These are phyloP conservation scores for Ligustrum vulgare DNA, from an alignment of 257 asterid genomes.

Conservation along the genomic window DNA sequence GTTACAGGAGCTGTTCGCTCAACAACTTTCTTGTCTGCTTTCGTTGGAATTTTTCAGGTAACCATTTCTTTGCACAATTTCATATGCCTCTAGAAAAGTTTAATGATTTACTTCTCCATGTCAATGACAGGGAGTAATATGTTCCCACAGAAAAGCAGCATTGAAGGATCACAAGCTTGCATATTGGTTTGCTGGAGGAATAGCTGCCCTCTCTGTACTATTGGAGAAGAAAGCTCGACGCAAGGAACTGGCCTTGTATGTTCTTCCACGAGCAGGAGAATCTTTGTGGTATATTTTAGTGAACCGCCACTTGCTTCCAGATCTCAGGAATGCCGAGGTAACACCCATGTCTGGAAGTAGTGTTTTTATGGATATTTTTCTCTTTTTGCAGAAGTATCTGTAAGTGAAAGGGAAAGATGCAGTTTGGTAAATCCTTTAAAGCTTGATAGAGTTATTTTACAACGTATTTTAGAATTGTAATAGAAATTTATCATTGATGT, in stretches of 20 bases:
- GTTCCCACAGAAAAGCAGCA: slow-evolving; percentile 86
- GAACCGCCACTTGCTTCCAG: slow-evolving; percentile 85
- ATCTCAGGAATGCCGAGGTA: slow-evolving; percentile 91
- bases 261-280: slow-evolving; percentile 98
- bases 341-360: slow-evolving; percentile 11
- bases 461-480: too few relatives aligned
- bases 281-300: slow-evolving; percentile 93
- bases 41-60: slow-evolving; percentile 98
- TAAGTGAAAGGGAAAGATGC: too few relatives aligned
- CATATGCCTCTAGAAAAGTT: slow-evolving; percentile 21
- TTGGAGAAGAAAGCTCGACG: slow-evolving; percentile 98
- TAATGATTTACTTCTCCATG: slow-evolving; percentile 40
- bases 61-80: slow-evolving; percentile 15
- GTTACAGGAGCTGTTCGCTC: slow-evolving; percentile 89
- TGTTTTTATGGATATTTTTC: not conserved
- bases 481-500: too few relatives aligned
- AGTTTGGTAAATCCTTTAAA: too few relatives aligned
- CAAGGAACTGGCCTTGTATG: slow-evolving; percentile 88
- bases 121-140: slow-evolving; percentile 75
- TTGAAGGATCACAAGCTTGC: slow-evolving; percentile 91
- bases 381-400: not conserved
- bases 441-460: too few relatives aligned
- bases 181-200: slow-evolving; percentile 90
- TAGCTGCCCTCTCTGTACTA: slow-evolving; percentile 87
- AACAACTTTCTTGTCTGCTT: slow-evolving; percentile 89